These are phyloP conservation scores for Delonix regia DNA, from an alignment of 306 rosid genomes.

Conservation along the genomic window DNA sequence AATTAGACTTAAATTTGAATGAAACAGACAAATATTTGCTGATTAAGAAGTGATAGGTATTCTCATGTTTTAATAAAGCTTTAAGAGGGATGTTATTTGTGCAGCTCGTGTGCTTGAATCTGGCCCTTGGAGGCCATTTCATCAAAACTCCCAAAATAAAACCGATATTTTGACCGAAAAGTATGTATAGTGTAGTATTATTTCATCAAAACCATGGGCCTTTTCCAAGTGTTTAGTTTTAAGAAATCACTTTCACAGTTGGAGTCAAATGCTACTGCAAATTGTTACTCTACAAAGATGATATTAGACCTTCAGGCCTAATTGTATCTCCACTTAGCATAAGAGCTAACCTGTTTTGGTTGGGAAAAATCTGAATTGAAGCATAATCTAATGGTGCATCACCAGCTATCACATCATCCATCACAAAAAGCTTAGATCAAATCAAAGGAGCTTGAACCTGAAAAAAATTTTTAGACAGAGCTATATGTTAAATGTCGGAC, in stretches of 20 bases:
- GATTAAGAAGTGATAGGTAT: conserved; percentile 16
- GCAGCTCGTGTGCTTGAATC: not conserved
- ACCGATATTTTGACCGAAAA: not conserved
- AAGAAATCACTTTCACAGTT: conserved; percentile 11
- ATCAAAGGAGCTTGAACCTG: conserved; percentile 46
- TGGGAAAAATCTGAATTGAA: conserved; percentile 67
- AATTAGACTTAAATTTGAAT: not conserved
- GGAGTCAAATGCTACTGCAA: not conserved
- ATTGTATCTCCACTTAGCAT: conserved; percentile 20
- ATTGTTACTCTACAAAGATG: conserved; percentile 2
- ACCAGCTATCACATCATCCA: conserved; percentile 63
- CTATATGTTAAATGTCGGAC: conserved; percentile 18
- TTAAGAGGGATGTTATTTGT: not conserved
- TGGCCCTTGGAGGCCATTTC: not conserved
- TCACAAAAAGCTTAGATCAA: conserved; percentile 41
- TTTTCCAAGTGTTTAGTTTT: not conserved
- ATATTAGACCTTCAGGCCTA: conserved; percentile 5
- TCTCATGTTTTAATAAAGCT: not conserved
- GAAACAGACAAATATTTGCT: not conserved
- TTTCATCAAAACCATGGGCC: not conserved
- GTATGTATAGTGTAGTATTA: not conserved
- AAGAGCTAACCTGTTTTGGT: conserved; percentile 66
- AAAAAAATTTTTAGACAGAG: conserved; percentile 22
- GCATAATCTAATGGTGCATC: conserved; percentile 64
- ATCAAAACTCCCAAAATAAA: not conserved